Evolutionary conservation across 208 protist genomes (phyloP).

Genomic region (Phytomonas sp.): DNA sequence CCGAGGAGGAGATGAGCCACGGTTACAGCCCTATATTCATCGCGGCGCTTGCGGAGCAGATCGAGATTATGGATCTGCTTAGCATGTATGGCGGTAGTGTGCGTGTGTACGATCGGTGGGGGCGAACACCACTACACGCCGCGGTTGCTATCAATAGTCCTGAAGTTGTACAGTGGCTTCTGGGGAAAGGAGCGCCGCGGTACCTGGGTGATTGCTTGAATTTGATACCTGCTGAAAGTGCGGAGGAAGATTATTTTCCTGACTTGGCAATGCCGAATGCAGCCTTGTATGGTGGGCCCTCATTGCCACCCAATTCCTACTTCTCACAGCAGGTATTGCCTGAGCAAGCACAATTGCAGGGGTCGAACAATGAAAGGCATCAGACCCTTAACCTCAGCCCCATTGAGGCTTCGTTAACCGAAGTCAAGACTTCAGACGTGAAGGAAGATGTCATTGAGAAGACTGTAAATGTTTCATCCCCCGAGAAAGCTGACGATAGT

Average conservation of each 20-base stretch:
- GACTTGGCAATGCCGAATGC: slow-evolving; percentile 50
- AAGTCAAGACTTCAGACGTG: slow-evolving; percentile 9
- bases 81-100: slow-evolving; percentile 57
- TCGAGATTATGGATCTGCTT: slow-evolving; percentile 63
- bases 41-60: slow-evolving; percentile 61
- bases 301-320: slow-evolving; percentile 22
- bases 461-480: not conserved
- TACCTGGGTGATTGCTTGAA: slow-evolving; percentile 58
- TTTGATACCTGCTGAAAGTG: slow-evolving; percentile 24
- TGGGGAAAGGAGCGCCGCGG: slow-evolving; percentile 60
- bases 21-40: slow-evolving; percentile 86
- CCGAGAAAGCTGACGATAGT: not conserved
- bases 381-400: not conserved
- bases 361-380: not conserved
- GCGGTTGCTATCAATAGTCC: slow-evolving; percentile 61
- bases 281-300: slow-evolving; percentile 32
- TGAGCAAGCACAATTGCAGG: not conserved
- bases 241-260: slow-evolving; percentile 31
- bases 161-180: slow-evolving; percentile 69
- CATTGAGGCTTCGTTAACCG: not conserved
- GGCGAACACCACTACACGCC: slow-evolving; percentile 75
- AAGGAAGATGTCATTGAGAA: not conserved
- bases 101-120: slow-evolving; percentile 84
- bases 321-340: not conserved
- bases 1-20: slow-evolving; percentile 74